A percentile compares a stretch with the other conserved stretches of the same genome.
phyloP scores from a whole-genome alignment of 768 basidiomycete species.

The Phylloporus arenicola region DNA sequence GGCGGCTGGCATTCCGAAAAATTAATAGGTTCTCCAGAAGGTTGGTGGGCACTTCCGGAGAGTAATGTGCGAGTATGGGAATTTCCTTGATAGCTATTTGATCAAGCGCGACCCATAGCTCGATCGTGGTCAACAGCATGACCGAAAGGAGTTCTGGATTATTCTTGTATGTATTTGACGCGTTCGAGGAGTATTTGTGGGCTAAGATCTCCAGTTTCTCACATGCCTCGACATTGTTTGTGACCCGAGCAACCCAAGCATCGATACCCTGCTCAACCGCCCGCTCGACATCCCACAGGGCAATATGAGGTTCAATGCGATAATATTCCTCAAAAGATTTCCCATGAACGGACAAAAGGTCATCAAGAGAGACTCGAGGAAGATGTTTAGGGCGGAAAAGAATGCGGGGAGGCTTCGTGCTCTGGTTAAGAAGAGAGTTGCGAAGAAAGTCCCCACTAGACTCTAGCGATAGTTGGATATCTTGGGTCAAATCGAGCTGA shows the following conservation, averaged over 20 bases:
- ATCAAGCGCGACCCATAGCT: neutral
- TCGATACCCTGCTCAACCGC: constrained; percentile 28
- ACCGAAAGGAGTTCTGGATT: constrained; percentile 17
- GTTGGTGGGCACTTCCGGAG: constrained; percentile 38
- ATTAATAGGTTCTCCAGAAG: constrained; percentile 41
- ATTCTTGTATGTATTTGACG: constrained; percentile 22
- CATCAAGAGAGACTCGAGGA: constrained; percentile 7
- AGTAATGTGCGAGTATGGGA: constrained; percentile 27
- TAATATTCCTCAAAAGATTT: constrained; percentile 10
- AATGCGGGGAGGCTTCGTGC: constrained; percentile 2
- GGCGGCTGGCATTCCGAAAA: constrained; percentile 22
- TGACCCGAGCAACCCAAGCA: constrained; percentile 27
- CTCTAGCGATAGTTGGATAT: constrained; percentile 32
- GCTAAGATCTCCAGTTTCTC: constrained; percentile 25
- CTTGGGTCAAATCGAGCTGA: constrained; percentile 23
- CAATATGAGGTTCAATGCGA: constrained; percentile 3
- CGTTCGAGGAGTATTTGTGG: constrained; percentile 20
- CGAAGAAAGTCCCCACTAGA: constrained; percentile 27
- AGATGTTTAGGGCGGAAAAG: neutral
- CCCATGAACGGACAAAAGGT: constrained; percentile 12
- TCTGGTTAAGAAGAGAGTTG: constrained; percentile 6
- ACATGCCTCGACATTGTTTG: constrained; percentile 19
- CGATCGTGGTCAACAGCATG: neutral
- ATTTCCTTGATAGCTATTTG: neutral
- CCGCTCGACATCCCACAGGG: constrained; percentile 36